A percentile compares a stretch with the other conserved stretches of the same genome.
phyloP scores from a whole-genome alignment of 2,329 filamentous ascomycete genomes.

The Sodiomyces alkalinus region DNA sequence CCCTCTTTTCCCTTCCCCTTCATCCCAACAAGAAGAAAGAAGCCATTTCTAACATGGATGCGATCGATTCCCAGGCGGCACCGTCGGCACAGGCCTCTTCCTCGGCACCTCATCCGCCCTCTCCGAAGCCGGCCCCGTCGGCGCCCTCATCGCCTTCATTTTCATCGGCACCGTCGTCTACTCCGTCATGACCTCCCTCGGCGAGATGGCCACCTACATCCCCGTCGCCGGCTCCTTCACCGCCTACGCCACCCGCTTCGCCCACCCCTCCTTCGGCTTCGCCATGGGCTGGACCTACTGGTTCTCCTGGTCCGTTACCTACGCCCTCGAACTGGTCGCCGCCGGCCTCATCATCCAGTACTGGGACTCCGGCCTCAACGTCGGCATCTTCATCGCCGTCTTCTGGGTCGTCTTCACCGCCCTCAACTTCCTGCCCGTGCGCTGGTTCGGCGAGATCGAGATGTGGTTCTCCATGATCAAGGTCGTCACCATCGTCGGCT shows the following conservation, averaged over 20 bases:
- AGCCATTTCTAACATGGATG: not conserved
- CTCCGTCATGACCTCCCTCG: constrained; percentile 55
- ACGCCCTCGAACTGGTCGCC: constrained; percentile 57
- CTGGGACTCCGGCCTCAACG: constrained; percentile 46
- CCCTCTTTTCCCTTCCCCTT: too few relatives aligned
- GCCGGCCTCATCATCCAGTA: constrained; percentile 64
- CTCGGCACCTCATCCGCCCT: constrained; percentile 51
- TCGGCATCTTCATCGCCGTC: constrained; percentile 59
- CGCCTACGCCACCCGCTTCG: constrained; percentile 59
- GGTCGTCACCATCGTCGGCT: constrained; percentile 57
- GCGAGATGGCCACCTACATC: constrained; percentile 64
- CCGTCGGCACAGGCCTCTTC: constrained; percentile 60
- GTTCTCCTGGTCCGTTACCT: constrained; percentile 64
- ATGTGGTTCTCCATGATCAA: constrained; percentile 70
- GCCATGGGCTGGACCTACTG: constrained; percentile 75
- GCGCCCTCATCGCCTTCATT: constrained; percentile 51
- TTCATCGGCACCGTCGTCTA: constrained; percentile 60
- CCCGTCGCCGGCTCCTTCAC: constrained; percentile 66
- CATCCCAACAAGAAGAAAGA: too few relatives aligned
- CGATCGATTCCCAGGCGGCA: constrained; percentile 24
- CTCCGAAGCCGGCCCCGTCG: constrained; percentile 47
- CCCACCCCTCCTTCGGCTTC: constrained; percentile 59
- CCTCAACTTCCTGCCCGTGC: constrained; percentile 57
- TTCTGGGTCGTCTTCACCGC: constrained; percentile 58
- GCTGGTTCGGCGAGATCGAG: constrained; percentile 62